phyloP scores from a whole-genome alignment of 768 basidiomycete genomes.

The Leccinum arenicola region DNA sequence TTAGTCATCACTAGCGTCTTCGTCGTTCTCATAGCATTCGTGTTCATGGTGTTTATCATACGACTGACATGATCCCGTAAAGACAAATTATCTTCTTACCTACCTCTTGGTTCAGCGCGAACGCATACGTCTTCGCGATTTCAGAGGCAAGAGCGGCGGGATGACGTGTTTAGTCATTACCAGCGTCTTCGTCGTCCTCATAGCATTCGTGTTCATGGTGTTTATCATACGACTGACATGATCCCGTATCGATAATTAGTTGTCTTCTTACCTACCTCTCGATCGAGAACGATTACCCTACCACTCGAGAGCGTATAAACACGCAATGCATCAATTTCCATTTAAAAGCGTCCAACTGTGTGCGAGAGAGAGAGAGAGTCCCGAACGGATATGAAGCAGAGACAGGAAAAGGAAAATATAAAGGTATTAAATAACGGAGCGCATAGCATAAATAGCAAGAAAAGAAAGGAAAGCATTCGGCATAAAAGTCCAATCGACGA shows the following conservation, averaged over 20 bases:
- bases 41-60: slow-evolving; percentile 71
- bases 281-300: not conserved
- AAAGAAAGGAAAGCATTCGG: slow-evolving; percentile 5
- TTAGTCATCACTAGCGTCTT: slow-evolving; percentile 61
- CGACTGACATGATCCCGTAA: slow-evolving; percentile 39
- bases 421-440: slow-evolving; percentile 2
- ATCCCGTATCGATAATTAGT: slow-evolving; percentile 1
- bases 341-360: not conserved
- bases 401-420: not conserved
- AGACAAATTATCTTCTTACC: no score
- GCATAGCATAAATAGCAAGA: slow-evolving; percentile 2
- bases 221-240: slow-evolving; percentile 65
- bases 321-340: not conserved
- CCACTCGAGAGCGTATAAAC: not conserved
- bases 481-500: slow-evolving; percentile 7
- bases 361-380: slow-evolving; percentile 2
- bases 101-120: slow-evolving; percentile 53
- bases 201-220: slow-evolving; percentile 72
- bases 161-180: slow-evolving; percentile 73
- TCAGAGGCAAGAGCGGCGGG: slow-evolving; percentile 58
- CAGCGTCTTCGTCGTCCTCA: slow-evolving; percentile 60
- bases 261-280: not conserved
- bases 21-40: slow-evolving; percentile 64
- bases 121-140: slow-evolving; percentile 56
- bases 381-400: slow-evolving; percentile 9